Evolutionary conservation across 768 basidiomycete genomes (phyloP).

Genomic region (Coprinellus micaceus): DNA sequence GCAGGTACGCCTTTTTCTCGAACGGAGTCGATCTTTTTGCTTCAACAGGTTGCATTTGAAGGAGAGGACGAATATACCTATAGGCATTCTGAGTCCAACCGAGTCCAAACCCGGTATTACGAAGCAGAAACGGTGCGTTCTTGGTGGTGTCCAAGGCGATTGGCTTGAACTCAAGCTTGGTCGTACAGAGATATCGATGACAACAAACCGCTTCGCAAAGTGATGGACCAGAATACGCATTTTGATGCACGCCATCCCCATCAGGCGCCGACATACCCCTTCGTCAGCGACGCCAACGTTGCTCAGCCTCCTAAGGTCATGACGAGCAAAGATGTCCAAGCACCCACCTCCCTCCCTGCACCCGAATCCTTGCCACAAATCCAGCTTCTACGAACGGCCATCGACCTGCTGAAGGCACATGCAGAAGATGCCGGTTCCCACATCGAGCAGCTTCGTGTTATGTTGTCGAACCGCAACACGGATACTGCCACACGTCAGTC

Average conservation of each 20-base stretch:
- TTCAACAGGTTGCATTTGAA: too few relatives aligned
- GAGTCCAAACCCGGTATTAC: too few relatives aligned
- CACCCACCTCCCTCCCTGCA: too few relatives aligned
- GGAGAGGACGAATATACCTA: too few relatives aligned
- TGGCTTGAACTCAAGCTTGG: not conserved
- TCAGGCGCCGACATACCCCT: not conserved
- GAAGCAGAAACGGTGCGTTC: too few relatives aligned
- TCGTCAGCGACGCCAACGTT: not conserved
- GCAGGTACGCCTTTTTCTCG: too few relatives aligned
- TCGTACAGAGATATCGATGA: not conserved
- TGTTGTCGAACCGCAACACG: slow-evolving; percentile 34
- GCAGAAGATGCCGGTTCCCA: slow-evolving; percentile 43
- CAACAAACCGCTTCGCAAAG: not conserved
- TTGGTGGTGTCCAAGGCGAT: not conserved
- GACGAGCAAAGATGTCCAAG: not conserved
- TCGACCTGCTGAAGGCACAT: slow-evolving; percentile 38
- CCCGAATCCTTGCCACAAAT: slow-evolving; percentile 30
- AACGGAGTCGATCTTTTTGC: too few relatives aligned
- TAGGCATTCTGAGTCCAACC: too few relatives aligned
- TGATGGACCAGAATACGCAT: not conserved
- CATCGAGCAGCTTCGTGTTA: slow-evolving; percentile 34
- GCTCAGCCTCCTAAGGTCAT: not conserved
- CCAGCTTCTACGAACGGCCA: slow-evolving; percentile 41
- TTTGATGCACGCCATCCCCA: not conserved
- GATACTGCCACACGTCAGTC: slow-evolving; percentile 35